These are phyloP conservation scores for Leccinum longicurvipes DNA, from an alignment of 768 basidiomycete species.

Conservation along the genomic window DNA sequence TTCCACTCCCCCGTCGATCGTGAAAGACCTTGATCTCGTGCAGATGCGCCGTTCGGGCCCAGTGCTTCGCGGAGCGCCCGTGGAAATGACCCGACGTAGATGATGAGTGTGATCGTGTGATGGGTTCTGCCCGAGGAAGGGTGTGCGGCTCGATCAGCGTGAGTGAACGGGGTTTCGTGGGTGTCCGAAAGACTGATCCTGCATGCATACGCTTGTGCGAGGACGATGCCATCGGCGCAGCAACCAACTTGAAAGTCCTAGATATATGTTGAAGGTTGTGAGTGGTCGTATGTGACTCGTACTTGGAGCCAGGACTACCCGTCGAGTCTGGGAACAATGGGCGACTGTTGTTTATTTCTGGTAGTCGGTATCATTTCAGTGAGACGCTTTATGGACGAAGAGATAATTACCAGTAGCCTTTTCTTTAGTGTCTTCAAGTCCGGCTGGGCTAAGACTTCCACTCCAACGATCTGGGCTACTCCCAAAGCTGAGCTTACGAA, in stretches of 20 bases:
- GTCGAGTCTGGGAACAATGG: not conserved
- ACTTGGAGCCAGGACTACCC: not conserved
- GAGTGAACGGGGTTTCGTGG: constrained; percentile 16
- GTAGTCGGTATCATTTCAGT: not conserved
- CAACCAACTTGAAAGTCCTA: not conserved
- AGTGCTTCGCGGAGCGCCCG: constrained; percentile 44
- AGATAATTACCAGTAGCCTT: constrained; percentile 13
- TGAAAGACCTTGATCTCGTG: constrained; percentile 50
- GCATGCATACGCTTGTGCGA: constrained; percentile 10
- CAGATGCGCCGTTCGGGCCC: constrained; percentile 66
- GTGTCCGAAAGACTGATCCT: constrained; percentile 16
- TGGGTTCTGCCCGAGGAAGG: constrained; percentile 15
- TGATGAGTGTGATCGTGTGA: constrained; percentile 24
- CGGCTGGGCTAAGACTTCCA: constrained; percentile 32
- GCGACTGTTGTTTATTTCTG: not conserved
- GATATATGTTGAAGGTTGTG: not conserved
- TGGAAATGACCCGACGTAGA: constrained; percentile 12
- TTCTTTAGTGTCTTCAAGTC: constrained; percentile 8
- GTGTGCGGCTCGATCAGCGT: constrained; percentile 24
- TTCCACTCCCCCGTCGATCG: constrained; percentile 10
- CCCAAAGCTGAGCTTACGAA: constrained; percentile 53
- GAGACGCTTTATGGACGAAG: not conserved
- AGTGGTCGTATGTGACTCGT: not conserved
- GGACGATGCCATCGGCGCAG: not conserved
- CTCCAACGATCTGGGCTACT: constrained; percentile 43